A percentile compares a stretch with the other conserved stretches of the same genome.
Conservation (phyloP, 352 stramenopile species). For the Lagenidium giganteum region DNA sequence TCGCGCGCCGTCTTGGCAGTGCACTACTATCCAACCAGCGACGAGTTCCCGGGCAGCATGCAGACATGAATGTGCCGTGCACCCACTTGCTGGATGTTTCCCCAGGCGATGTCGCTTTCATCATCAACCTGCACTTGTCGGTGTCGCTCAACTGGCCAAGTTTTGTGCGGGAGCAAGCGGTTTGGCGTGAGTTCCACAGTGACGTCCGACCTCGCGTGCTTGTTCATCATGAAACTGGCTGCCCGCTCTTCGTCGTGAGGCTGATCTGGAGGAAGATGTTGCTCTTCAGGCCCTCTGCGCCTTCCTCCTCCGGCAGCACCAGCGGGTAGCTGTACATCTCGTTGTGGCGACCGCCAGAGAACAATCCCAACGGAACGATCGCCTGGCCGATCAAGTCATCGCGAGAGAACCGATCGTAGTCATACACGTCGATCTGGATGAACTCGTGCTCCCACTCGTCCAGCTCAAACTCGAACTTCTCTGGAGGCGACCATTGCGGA, state of each 20-base stretch:
- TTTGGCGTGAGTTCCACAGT: no score
- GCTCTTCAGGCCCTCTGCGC: conserved; percentile 35
- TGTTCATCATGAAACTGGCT: no score
- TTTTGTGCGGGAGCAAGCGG: no score
- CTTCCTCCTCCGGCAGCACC: conserved; percentile 52
- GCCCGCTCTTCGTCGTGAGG: conserved; percentile 41
- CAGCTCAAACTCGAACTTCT: conserved; percentile 73
- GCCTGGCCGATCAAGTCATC: conserved; percentile 75
- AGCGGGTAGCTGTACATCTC: conserved; percentile 71
- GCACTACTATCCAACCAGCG: no score
- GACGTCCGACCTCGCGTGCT: no score
- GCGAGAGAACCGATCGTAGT: conserved; percentile 60
- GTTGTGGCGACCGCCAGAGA: conserved; percentile 42
- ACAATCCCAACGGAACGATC: conserved; percentile 58
- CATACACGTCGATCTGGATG: conserved; percentile 59
- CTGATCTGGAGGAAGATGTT: conserved; percentile 65
- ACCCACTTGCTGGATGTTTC: no score
- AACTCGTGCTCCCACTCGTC: conserved; percentile 59
- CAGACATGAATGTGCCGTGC: no score
- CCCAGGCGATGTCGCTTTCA: no score
- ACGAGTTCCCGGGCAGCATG: no score
- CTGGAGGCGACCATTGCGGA: conserved; percentile 58
- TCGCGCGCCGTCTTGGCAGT: no score
- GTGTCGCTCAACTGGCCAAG: no score
- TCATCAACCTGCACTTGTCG: no score